phyloP scores from a whole-genome alignment of 2,329 filamentous ascomycete species.

The Gliomastix tumulicola region DNA sequence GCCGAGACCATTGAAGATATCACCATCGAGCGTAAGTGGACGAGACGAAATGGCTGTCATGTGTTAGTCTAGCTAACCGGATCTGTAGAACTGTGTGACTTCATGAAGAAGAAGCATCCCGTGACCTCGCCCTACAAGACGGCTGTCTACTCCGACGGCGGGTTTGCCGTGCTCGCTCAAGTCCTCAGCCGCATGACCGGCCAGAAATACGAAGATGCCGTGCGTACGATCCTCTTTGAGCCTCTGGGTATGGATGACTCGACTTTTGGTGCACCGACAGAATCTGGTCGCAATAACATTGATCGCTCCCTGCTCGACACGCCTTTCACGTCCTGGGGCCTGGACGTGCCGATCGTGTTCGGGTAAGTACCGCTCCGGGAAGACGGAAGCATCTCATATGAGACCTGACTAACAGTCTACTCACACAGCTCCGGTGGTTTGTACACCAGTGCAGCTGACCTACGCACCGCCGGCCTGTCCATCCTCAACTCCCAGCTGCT shows the following conservation, averaged over 20 bases:
- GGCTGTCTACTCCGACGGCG: conserved; percentile 13
- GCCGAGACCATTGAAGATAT: not conserved
- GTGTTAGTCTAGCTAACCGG: too few relatives aligned
- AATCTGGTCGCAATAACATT: conserved; percentile 1
- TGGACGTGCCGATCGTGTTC: too few relatives aligned
- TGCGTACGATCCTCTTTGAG: not conserved
- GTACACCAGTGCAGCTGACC: conserved; percentile 4
- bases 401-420: too few relatives aligned
- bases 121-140: conserved; percentile 1
- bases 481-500: conserved; percentile 12
- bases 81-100: too few relatives aligned
- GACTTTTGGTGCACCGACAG: conserved; percentile 1
- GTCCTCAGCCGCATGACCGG: conserved; percentile 8
- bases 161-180: conserved; percentile 7
- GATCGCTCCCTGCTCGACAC: not conserved
- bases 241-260: conserved; percentile 5
- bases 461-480: conserved; percentile 8
- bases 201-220: not conserved
- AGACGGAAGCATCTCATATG: not conserved
- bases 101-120: not conserved
- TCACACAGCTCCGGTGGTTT: conserved; percentile 9
- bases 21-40: not conserved
- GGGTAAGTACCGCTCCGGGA: too few relatives aligned
- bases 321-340: conserved; percentile 1
- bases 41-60: too few relatives aligned